Percentiles rank a stretch among this genome's conserved stretches.
Conservation (phyloP, 495 filamentous ascomycete species). For the Durotheca rogersii region DNA sequence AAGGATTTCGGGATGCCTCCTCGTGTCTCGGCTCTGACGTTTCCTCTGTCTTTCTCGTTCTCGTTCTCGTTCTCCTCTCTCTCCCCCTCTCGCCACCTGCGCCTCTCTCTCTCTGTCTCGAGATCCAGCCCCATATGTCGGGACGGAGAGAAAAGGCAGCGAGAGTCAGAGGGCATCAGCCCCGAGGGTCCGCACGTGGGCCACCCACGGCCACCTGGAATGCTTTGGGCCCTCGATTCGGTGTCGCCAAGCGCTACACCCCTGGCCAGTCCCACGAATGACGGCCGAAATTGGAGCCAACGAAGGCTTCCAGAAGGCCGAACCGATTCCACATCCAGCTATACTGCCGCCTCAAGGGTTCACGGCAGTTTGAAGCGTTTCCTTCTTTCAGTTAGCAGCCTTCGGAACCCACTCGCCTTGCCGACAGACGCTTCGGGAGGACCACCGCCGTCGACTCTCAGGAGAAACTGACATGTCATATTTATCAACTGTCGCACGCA, state of each 20-base stretch:
- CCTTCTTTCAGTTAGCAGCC: not conserved
- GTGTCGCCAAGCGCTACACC: conserved; percentile 16
- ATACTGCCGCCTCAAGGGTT: conserved; percentile 6
- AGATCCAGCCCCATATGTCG: not conserved
- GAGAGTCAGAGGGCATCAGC: conserved; percentile 7
- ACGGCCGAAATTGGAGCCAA: conserved; percentile 25
- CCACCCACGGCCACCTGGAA: conserved; percentile 12
- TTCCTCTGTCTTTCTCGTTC: too few relatives aligned
- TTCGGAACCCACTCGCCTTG: not conserved
- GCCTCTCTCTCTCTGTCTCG: too few relatives aligned
- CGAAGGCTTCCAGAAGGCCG: conserved; percentile 29
- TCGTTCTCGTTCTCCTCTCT: too few relatives aligned
- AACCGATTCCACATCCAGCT: not conserved
- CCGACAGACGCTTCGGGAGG: not conserved
- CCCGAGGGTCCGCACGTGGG: conserved; percentile 20
- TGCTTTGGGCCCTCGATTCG: conserved; percentile 13
- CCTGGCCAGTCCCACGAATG: conserved; percentile 7
- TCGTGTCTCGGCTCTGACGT: too few relatives aligned
- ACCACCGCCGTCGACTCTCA: not conserved
- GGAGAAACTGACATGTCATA: too few relatives aligned
- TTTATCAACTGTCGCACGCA: too few relatives aligned
- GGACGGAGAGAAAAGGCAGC: not conserved
- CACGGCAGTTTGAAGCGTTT: conserved; percentile 13
- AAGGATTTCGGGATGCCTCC: too few relatives aligned
- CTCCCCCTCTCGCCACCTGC: too few relatives aligned